Base-by-base conservation (phyloP, 139 green algal genomes). In the Coccomyxa sp. region DNA sequence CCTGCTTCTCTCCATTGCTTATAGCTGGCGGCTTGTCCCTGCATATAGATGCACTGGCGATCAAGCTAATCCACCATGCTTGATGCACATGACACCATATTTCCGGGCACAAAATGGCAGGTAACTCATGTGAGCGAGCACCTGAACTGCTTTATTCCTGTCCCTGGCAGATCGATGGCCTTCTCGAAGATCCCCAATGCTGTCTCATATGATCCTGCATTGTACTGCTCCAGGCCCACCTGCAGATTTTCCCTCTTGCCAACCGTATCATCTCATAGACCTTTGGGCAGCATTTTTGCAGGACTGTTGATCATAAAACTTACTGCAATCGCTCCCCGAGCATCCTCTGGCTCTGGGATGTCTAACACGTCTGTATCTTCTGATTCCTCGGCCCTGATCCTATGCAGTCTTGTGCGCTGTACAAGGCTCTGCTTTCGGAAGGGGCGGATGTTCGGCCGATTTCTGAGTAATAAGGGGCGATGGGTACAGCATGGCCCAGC, bases 1-100 rank as follows among this genome's bases (percentile, higher is more conserved):
- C 85, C 55, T 88, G 89, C 69, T 89, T 90, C 81, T 97, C 92
- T 16, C 88, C 87, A 44, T 91, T 82, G 50, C 83, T 91, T 50
- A 90, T 83, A n/a, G 84, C 41, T 22, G 74, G 77, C 0, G 92
- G 92, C 84, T 96, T 97, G 85, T 97, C 91, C 77, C 92, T 93
- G 83, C 35, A n/a, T n/a, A n/a, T n/a, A n/a, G n/a, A n/a, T n/a
- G n/a, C n/a, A n/a, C n/a, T n/a, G n/a, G n/a, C n/a, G n/a, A n/a
- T n/a, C n/a, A n/a, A n/a, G n/a, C n/a, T n/a, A n/a, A n/a, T n/a
- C n/a, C n/a, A n/a, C n/a, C n/a, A n/a, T n/a, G n/a, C n/a, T n/a
- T n/a, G n/a, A n/a, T n/a, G n/a, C n/a, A n/a, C 16, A 58, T 58
- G 44, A 12, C 44, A 58, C 44, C 16, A 58, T 12, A 29, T 58